Conservation (phyloP, 495 filamentous ascomycete genomes). For the Penicillium dipodomyicola region DNA sequence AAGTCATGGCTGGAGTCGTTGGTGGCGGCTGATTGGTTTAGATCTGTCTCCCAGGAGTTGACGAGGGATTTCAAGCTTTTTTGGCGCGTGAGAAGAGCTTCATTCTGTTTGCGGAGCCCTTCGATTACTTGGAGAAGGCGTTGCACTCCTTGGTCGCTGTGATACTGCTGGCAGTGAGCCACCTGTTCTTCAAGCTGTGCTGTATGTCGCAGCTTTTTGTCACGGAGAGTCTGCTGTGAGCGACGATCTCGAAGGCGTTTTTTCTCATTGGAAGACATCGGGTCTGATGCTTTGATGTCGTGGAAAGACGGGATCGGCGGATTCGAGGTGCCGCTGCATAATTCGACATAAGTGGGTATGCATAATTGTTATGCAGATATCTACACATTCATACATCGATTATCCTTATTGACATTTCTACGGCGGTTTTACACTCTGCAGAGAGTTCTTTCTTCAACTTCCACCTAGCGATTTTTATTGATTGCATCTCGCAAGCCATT, state of each 20-base stretch:
- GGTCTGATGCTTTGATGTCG: constrained; percentile 1
- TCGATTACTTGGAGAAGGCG: constrained; percentile 23
- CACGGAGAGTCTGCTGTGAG: constrained; percentile 30
- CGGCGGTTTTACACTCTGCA: neutral
- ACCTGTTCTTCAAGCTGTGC: constrained; percentile 23
- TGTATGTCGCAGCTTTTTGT: constrained; percentile 25
- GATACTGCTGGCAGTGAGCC: constrained; percentile 26
- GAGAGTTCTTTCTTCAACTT: too few species aligned
- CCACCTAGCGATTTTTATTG: too few species aligned
- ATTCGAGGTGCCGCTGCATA: neutral
- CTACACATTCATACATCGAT: neutral
- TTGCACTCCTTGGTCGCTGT: constrained; percentile 20
- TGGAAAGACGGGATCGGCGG: neutral
- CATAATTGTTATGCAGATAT: neutral
- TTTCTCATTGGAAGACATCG: constrained; percentile 19
- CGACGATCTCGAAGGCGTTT: constrained; percentile 32
- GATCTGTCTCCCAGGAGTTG: constrained; percentile 22
- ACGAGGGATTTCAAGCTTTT: constrained; percentile 18
- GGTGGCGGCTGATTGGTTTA: neutral
- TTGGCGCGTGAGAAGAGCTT: constrained; percentile 20
- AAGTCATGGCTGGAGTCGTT: neutral
- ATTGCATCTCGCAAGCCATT: too few species aligned
- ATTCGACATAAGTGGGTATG: constrained; percentile 1
- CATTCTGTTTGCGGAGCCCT: constrained; percentile 26
- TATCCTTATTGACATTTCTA: neutral